A percentile compares a stretch with the other conserved stretches of the same genome.
phyloP scores from a whole-genome alignment of 805 yeast species.

The Myxozyma vanderwaltii region DNA sequence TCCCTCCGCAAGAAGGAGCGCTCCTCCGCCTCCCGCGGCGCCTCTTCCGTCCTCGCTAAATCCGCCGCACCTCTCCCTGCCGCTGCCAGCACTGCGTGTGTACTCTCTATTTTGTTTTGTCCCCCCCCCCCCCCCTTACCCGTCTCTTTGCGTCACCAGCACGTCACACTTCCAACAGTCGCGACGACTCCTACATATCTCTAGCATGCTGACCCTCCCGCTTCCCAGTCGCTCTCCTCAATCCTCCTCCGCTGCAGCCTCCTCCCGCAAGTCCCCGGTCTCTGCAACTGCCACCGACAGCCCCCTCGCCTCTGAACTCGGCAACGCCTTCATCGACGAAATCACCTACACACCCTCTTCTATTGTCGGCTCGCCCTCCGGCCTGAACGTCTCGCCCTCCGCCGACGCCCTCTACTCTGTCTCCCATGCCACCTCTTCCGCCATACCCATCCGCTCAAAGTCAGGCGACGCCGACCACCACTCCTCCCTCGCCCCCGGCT shows the following conservation, averaged over 20 bases:
- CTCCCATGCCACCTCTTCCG: constrained; percentile 26
- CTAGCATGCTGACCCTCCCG: constrained; percentile 9
- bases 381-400: constrained; percentile 18
- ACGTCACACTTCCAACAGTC: too few species aligned
- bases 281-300: constrained; percentile 15
- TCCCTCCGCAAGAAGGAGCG: constrained; percentile 30
- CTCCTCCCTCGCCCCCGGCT: constrained; percentile 15
- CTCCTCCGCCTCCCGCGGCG: not conserved
- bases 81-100: constrained; percentile 1
- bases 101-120: not conserved
- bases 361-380: constrained; percentile 37
- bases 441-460: constrained; percentile 26
- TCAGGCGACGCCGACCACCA: not conserved
- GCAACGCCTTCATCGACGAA: constrained; percentile 34
- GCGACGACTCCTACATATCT: too few species aligned
- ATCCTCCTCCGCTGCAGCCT: too few species aligned
- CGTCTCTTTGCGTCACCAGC: too few species aligned
- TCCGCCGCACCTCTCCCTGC: constrained; percentile 4
- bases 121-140: not conserved
- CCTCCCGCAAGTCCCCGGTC: constrained; percentile 17
- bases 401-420: constrained; percentile 9
- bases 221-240: constrained; percentile 10
- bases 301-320: constrained; percentile 21
- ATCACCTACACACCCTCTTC: constrained; percentile 36
- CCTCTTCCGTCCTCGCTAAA: constrained; percentile 7